phyloP scores from a whole-genome alignment of 2,329 filamentous ascomycete species.

The Fusarium austroafricanum region DNA sequence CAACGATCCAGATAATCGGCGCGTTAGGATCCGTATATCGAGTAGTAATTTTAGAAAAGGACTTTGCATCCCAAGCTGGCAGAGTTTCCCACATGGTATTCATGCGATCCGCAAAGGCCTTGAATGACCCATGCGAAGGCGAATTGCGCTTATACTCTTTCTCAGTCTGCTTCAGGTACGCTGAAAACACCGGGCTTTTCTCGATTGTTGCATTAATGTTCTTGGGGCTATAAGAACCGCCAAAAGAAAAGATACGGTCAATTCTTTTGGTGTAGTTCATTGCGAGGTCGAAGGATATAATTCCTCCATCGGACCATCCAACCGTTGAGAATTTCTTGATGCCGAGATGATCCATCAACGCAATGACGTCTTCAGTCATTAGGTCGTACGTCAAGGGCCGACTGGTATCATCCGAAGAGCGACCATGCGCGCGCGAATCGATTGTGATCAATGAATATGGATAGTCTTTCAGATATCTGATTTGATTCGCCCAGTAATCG shows the following conservation, averaged over 20 bases:
- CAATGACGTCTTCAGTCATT: too few species aligned
- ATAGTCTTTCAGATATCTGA: too few species aligned
- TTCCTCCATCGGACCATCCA: neutral
- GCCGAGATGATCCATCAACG: too few species aligned
- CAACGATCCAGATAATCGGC: constrained; percentile 1
- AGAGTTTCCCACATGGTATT: neutral
- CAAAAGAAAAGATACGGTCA: neutral
- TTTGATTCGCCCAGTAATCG: too few species aligned
- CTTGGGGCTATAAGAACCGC: neutral
- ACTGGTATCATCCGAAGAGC: too few species aligned
- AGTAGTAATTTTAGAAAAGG: neutral
- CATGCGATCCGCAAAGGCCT: neutral
- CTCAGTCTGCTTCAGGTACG: neutral
- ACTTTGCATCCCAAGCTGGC: neutral
- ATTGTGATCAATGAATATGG: too few species aligned
- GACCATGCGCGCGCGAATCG: too few species aligned
- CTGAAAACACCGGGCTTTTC: neutral
- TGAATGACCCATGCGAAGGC: neutral
- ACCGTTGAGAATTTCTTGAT: too few species aligned
- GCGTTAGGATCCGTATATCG: neutral
- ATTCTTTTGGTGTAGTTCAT: constrained; percentile 1
- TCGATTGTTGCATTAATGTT: neutral
- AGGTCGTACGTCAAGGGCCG: too few species aligned
- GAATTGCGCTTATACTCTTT: neutral
- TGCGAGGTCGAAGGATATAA: neutral